Base-by-base conservation (phyloP, 2,329 filamentous ascomycete genomes). In the Metarhizium album region DNA sequence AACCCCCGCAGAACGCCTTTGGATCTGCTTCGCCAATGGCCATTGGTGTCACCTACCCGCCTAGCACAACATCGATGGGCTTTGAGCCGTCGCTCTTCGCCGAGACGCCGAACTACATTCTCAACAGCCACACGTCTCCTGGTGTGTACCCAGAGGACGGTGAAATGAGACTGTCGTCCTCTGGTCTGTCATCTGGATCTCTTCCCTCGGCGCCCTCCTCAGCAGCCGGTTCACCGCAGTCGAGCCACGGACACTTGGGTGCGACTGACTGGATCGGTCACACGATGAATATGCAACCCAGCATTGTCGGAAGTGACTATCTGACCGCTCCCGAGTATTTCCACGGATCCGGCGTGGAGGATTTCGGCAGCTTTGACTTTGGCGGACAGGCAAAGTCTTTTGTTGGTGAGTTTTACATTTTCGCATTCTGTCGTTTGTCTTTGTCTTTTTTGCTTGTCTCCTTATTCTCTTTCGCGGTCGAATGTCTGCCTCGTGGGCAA, bases 141-240 rank as follows among this genome's bases (percentile, higher is more conserved):
- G 64, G 67, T 52, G 66, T 72, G 55, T 78, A 74, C 57, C 59
- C 66, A 20, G 78, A 80, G 42, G 77, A 80, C 48, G 62, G 65
- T 53, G 75, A 79, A 20, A 63, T 75, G 61, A 67, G 69, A 52
- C 60, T 76, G 23, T 72, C 75, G 16, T 78, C 74, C 29, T 84
- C 75, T 48, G 80, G 74, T 61, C 74, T 76, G 54, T 88, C 75
- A 54, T 81, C 76, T 53, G 74, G 74, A 23, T 84, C 79, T 52
- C 82, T 67, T 51, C 78, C 71, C 48, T 86, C 84, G 48, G 80
- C 79, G 3, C 73, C 82, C 6, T 86, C 83, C 1, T 86, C 83
- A 8, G 80, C 79, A 49, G 77, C 83, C 54, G 82, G 82, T 51
- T 87, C 83, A 22, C 83, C 83, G 24, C 79, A 81, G 59, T 83